These are phyloP conservation scores for Solanum rostratum DNA, from an alignment of 257 asterid genomes.

Conservation along the genomic window DNA sequence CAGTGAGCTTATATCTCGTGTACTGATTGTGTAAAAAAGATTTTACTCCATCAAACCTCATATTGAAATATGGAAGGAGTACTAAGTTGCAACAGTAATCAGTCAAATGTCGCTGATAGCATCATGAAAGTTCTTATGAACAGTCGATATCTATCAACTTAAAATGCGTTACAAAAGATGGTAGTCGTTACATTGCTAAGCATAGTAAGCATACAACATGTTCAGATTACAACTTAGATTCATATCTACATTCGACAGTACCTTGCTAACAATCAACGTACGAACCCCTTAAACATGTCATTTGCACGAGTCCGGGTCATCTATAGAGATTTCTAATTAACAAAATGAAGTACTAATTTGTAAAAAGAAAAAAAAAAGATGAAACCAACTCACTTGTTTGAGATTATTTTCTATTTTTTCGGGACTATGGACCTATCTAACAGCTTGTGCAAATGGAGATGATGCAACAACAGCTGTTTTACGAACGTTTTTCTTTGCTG, in stretches of 20 bases:
- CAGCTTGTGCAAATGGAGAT: slow-evolving; percentile 22
- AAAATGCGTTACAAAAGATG: too few relatives aligned
- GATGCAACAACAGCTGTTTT: slow-evolving; percentile 23
- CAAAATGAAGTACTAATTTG: neutral
- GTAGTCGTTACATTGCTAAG: too few relatives aligned
- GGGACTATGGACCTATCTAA: neutral
- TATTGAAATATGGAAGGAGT: neutral
- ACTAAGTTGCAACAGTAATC: neutral
- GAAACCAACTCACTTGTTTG: neutral
- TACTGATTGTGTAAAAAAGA: neutral
- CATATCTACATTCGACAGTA: neutral
- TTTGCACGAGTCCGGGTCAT: neutral
- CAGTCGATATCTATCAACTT: neutral
- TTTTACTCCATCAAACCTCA: neutral
- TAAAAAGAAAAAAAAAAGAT: neutral
- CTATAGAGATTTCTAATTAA: neutral
- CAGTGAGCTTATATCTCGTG: neutral
- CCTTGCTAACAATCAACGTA: neutral
- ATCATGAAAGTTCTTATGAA: neutral
- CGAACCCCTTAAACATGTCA: neutral
- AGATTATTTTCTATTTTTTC: neutral
- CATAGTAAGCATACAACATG: neutral
- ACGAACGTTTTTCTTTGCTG: slow-evolving; percentile 41
- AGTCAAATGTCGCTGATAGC: neutral
- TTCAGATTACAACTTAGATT: neutral